A percentile compares a stretch with the other conserved stretches of the same genome.
These are phyloP conservation scores for Ogataea zsoltii DNA, from an alignment of 805 yeast genomes.

Conservation along the genomic window DNA sequence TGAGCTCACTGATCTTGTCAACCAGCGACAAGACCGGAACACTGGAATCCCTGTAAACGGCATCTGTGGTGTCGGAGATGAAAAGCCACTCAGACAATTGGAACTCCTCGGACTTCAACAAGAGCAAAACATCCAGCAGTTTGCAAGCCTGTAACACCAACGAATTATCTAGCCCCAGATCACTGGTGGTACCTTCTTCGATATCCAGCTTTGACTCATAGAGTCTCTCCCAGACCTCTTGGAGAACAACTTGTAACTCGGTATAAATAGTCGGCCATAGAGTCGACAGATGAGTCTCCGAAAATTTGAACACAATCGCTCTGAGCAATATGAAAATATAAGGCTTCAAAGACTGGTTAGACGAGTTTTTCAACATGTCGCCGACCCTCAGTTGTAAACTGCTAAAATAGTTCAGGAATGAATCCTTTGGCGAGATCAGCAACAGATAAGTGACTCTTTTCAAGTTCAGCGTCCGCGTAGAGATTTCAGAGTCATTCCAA, in stretches of 20 bases:
- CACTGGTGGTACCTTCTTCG: conserved; percentile 8
- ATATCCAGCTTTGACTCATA: conserved; percentile 16
- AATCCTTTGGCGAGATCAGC: conserved; percentile 61
- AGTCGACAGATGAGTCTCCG: conserved; percentile 62
- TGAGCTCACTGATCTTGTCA: conserved; percentile 33
- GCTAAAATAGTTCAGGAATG: conserved; percentile 50
- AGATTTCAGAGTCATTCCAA: conserved; percentile 38
- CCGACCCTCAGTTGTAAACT: conserved; percentile 40
- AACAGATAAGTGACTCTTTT: conserved; percentile 65
- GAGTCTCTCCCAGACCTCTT: conserved; percentile 31
- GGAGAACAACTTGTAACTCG: conserved; percentile 55
- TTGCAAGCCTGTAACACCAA: conserved; percentile 66
- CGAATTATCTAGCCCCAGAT: conserved; percentile 38
- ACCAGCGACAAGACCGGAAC: conserved; percentile 39
- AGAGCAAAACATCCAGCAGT: conserved; percentile 70
- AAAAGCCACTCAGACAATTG: conserved; percentile 83
- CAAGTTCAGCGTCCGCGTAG: conserved; percentile 40
- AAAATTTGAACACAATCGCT: conserved; percentile 60
- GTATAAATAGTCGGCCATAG: conserved; percentile 71
- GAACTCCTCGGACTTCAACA: conserved; percentile 74
- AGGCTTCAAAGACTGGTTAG: conserved; percentile 34
- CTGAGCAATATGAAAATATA: conserved; percentile 62
- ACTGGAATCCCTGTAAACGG: conserved; percentile 28
- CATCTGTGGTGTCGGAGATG: conserved; percentile 54
- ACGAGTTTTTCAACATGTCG: conserved; percentile 31